These are phyloP conservation scores for Aspergillus oerlinghausenensis DNA, from an alignment of 2,329 filamentous ascomycete genomes.

Conservation along the genomic window DNA sequence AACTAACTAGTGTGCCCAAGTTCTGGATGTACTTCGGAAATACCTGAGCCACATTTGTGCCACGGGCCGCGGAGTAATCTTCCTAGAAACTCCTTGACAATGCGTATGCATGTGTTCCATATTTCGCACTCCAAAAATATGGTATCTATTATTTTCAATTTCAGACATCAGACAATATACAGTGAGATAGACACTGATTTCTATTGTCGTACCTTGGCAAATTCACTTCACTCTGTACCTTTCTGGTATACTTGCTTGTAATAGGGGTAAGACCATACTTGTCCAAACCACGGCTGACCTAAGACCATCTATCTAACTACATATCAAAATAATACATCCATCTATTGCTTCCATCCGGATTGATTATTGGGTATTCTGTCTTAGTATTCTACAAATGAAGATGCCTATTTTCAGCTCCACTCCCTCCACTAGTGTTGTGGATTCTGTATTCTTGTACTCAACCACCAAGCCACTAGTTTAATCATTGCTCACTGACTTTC, in stretches of 20 bases:
- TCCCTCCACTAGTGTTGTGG: background rate
- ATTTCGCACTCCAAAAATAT: background rate
- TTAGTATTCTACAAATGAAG: background rate
- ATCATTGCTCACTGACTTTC: conserved; percentile 8
- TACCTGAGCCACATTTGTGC: background rate
- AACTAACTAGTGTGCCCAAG: background rate
- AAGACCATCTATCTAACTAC: background rate
- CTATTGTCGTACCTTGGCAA: background rate
- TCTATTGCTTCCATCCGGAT: background rate
- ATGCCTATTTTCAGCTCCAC: background rate
- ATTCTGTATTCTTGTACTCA: conserved; percentile 5
- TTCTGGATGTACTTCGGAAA: background rate
- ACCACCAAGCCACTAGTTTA: conserved; percentile 8
- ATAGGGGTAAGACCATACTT: background rate
- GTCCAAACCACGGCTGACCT: background rate
- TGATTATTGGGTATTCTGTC: background rate
- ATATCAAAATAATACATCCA: background rate
- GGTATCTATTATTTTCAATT: background rate
- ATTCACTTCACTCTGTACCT: background rate
- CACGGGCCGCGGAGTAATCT: background rate
- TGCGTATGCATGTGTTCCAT: background rate
- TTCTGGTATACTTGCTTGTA: background rate
- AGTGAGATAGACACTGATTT: background rate
- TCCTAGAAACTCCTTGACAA: background rate
- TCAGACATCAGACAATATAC: background rate